phyloP scores from a whole-genome alignment of 106 monocot species.

The Dendrobium catenatum region DNA sequence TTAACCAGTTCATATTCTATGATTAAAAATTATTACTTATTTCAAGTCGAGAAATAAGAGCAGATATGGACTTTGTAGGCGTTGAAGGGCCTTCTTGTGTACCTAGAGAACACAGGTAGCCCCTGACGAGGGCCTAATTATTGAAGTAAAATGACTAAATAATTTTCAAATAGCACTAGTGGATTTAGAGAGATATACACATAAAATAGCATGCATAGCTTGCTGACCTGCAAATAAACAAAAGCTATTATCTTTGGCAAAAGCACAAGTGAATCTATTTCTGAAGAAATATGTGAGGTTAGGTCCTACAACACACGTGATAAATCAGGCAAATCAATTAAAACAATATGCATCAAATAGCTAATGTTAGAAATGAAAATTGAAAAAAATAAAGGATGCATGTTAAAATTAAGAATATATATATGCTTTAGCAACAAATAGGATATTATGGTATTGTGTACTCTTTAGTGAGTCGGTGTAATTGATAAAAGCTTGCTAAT shows the following conservation, averaged over 20 bases:
- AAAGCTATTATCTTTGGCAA: constrained; percentile 77
- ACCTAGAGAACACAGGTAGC: constrained; percentile 29
- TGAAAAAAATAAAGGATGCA: not conserved
- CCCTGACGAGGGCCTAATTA: not conserved
- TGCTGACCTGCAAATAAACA: constrained; percentile 73
- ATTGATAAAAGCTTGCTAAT: not conserved
- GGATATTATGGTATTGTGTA: no score
- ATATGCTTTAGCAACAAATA: no score
- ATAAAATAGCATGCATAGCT: not conserved
- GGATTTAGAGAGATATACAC: not conserved
- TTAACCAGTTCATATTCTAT: no score
- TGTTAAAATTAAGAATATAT: no score
- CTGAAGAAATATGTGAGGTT: constrained; percentile 69
- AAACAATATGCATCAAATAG: not conserved
- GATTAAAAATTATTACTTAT: constrained; percentile 15
- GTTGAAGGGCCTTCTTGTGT: constrained; percentile 85
- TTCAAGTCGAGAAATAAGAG: constrained; percentile 62
- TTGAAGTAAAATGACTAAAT: constrained; percentile 5
- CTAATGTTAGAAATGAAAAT: not conserved
- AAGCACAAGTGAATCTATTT: constrained; percentile 67
- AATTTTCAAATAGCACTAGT: not conserved
- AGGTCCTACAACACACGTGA: constrained; percentile 48
- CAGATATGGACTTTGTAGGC: constrained; percentile 71
- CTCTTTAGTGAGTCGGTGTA: no score
- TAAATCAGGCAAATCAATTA: not conserved